phyloP scores from a whole-genome alignment of 805 yeast species.

The Metschnikowia proteae region DNA sequence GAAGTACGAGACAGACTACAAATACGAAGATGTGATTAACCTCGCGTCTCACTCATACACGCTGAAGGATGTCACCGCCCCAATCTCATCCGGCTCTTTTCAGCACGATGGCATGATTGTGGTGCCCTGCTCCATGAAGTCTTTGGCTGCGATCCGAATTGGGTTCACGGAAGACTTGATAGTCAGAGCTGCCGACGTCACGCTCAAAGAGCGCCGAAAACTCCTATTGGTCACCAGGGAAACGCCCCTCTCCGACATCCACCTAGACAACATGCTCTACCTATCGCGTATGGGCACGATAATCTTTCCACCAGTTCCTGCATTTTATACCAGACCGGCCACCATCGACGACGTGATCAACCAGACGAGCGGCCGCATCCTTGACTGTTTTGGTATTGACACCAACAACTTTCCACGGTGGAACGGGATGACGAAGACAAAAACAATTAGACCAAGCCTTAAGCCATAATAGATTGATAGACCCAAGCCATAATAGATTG shows the following conservation, averaged over 20 bases:
- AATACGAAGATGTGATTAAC: conserved; percentile 14
- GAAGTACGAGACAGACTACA: conserved; percentile 25
- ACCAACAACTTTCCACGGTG: conserved; percentile 22
- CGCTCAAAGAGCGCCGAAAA: conserved; percentile 23
- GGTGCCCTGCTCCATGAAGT: conserved; percentile 28
- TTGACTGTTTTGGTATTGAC: conserved; percentile 23
- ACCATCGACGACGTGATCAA: conserved; percentile 22
- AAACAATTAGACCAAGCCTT: background rate
- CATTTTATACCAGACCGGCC: conserved; percentile 21
- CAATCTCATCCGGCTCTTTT: conserved; percentile 26
- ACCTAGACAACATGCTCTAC: conserved; percentile 24
- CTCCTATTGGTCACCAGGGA: conserved; percentile 23
- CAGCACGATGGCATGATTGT: conserved; percentile 29
- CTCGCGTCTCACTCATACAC: conserved; percentile 19
- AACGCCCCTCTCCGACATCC: conserved; percentile 26
- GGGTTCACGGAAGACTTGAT: conserved; percentile 27
- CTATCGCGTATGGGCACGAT: conserved; percentile 19
- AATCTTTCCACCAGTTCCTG: conserved; percentile 27
- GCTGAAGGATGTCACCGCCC: conserved; percentile 23
- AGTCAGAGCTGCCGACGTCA: conserved; percentile 26
- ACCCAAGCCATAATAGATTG: too few species aligned
- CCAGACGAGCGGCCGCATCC: conserved; percentile 23
- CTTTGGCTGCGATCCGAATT: conserved; percentile 23
- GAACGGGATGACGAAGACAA: conserved; percentile 18
- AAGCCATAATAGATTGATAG: background rate